Percentiles rank a stretch among this genome's conserved stretches.
Conservation (phyloP, 78 protist species). For the Speleostelium caveatum region DNA sequence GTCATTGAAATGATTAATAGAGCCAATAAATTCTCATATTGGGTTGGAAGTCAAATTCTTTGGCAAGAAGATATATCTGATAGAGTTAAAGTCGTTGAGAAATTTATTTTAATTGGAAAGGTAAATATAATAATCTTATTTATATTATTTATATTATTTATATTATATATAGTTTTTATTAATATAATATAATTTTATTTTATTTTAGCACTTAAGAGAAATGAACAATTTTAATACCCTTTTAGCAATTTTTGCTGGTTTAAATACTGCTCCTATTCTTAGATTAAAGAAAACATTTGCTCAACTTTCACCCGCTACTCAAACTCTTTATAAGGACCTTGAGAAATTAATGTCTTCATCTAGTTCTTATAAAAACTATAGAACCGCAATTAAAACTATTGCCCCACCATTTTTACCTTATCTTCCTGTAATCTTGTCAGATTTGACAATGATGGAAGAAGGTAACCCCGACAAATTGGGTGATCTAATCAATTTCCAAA, state of each 20-base stretch:
- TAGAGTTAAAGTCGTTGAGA: slow-evolving; percentile 55
- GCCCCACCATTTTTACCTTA: slow-evolving; percentile 58
- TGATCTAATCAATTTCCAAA: slow-evolving; percentile 80
- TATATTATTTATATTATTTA: neutral
- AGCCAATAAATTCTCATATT: slow-evolving; percentile 73
- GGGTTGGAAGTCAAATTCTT: slow-evolving; percentile 77
- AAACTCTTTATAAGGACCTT: slow-evolving; percentile 13
- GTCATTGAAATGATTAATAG: slow-evolving; percentile 72
- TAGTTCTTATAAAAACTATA: slow-evolving; percentile 70
- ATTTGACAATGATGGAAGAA: slow-evolving; percentile 85
- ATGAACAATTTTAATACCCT: slow-evolving; percentile 84
- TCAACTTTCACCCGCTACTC: slow-evolving; percentile 17
- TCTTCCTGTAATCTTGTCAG: slow-evolving; percentile 75
- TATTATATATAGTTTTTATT: too few relatives aligned
- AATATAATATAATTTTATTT: too few relatives aligned
- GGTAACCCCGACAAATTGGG: slow-evolving; percentile 85
- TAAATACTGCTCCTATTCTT: slow-evolving; percentile 61
- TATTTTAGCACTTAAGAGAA: slow-evolving; percentile 8
- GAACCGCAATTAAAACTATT: slow-evolving; percentile 17
- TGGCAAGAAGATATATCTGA: slow-evolving; percentile 63
- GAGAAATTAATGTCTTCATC: slow-evolving; percentile 77
- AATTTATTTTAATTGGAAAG: slow-evolving; percentile 72
- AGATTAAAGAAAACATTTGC: slow-evolving; percentile 81
- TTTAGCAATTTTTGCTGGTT: slow-evolving; percentile 76
- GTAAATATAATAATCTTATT: neutral